These are phyloP conservation scores for Candida insectorum DNA, from an alignment of 805 yeast genomes.

Conservation along the genomic window DNA sequence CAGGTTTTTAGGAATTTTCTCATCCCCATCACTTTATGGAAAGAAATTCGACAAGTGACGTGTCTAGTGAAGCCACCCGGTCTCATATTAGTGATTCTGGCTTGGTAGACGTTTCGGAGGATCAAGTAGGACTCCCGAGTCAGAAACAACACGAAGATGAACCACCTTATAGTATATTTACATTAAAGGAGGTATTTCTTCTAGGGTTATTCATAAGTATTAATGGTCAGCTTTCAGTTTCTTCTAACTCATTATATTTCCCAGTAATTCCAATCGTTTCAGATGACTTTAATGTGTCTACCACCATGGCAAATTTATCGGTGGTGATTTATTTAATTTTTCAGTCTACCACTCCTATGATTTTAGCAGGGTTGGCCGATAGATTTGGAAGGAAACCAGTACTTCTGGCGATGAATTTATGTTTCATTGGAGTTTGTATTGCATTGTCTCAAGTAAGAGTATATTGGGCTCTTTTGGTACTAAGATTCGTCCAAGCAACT, in stretches of 20 bases:
- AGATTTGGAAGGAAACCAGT: slow-evolving; percentile 67
- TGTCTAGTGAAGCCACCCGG: too few species aligned
- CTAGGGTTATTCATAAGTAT: not conserved
- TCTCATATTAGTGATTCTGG: too few species aligned
- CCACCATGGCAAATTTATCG: slow-evolving; percentile 60
- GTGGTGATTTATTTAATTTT: slow-evolving; percentile 70
- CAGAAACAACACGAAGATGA: too few species aligned
- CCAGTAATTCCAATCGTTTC: not conserved
- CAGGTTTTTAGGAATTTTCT: too few species aligned
- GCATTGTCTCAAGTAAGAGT: slow-evolving; percentile 27
- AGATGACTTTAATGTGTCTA: slow-evolving; percentile 31
- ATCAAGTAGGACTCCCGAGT: too few species aligned
- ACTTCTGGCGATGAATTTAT: slow-evolving; percentile 46
- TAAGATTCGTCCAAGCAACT: slow-evolving; percentile 68
- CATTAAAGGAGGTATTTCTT: not conserved
- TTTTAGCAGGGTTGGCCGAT: slow-evolving; percentile 67
- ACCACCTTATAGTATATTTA: not conserved
- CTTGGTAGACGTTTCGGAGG: too few species aligned
- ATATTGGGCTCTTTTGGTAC: slow-evolving; percentile 55
- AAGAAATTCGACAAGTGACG: too few species aligned
- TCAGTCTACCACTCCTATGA: slow-evolving; percentile 71
- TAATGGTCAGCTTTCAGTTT: not conserved
- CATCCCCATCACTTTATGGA: too few species aligned
- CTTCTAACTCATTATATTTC: not conserved
- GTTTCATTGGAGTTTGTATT: slow-evolving; percentile 47